Evolutionary conservation across 2,329 filamentous ascomycete species (phyloP).

Genomic region (Cercospora zeae-maydis): DNA sequence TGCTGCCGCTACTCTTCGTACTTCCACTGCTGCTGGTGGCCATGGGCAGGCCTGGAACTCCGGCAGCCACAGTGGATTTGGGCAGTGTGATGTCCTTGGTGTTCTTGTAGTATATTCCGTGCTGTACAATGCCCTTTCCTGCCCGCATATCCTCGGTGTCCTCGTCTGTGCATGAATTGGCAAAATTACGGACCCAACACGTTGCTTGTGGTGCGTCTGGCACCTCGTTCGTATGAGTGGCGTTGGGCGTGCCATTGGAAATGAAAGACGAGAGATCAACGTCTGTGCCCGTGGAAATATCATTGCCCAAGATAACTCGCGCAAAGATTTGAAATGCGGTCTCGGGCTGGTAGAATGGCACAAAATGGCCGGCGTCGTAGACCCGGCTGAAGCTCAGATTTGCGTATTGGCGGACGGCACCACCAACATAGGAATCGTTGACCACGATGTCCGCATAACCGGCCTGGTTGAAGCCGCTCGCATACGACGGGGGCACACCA

Average conservation of each 20-base stretch:
- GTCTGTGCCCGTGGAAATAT: conserved; percentile 48
- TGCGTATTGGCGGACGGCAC: conserved; percentile 70
- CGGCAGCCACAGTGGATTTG: conserved; percentile 31
- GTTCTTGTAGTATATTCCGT: conserved; percentile 54
- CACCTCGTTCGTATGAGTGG: conserved; percentile 53
- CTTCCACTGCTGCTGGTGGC: conserved; percentile 18
- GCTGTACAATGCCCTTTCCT: conserved; percentile 56
- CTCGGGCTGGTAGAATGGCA: conserved; percentile 52
- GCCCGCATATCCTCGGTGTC: conserved; percentile 48
- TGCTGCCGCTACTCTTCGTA: conserved; percentile 9
- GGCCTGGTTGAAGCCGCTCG: conserved; percentile 57
- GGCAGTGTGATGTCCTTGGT: conserved; percentile 39
- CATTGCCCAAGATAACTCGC: conserved; percentile 50
- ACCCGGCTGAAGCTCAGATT: conserved; percentile 57
- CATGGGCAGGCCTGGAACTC: conserved; percentile 35
- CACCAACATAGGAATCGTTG: conserved; percentile 65
- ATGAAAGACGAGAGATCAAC: conserved; percentile 42
- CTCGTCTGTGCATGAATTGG: conserved; percentile 52
- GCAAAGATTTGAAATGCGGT: conserved; percentile 53
- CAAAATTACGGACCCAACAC: conserved; percentile 58
- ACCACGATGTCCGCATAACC: conserved; percentile 71
- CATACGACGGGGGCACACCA: conserved; percentile 40
- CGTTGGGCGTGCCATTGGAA: conserved; percentile 56
- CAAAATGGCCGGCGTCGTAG: conserved; percentile 53
- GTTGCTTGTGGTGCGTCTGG: conserved; percentile 46